These are phyloP conservation scores for Hanseniaspora uvarum DNA, from an alignment of 1,139 yeast species.

Conservation along the genomic window DNA sequence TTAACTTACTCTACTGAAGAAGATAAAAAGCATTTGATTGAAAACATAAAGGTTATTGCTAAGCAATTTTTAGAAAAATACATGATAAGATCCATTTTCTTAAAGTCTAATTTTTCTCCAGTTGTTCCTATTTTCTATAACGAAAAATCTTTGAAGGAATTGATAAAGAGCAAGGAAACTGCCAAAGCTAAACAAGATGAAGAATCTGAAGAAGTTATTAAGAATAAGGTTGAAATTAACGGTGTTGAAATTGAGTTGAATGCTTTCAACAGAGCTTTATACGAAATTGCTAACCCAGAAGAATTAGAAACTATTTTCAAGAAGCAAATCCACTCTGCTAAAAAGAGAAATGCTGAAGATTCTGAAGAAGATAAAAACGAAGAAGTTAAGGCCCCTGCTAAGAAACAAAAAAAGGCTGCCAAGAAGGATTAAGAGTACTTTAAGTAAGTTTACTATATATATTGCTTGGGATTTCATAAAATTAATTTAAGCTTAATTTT, in stretches of 20 bases:
- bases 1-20: conserved; percentile 29
- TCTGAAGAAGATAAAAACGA: conserved; percentile 19
- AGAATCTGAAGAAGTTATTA: conserved; percentile 29
- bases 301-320: conserved; percentile 37
- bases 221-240: conserved; percentile 34
- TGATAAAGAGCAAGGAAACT: conserved; percentile 40
- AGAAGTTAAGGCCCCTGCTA: conserved; percentile 15
- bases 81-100: conserved; percentile 49
- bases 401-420: conserved; percentile 24
- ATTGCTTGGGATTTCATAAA: neutral
- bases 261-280: conserved; percentile 62
- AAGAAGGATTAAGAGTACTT: conserved; percentile 22
- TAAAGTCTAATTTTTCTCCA: conserved; percentile 67
- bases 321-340: conserved; percentile 32
- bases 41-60: conserved; percentile 51
- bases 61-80: conserved; percentile 38
- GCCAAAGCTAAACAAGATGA: conserved; percentile 27
- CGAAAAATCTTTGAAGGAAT: conserved; percentile 34
- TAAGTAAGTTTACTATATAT: neutral
- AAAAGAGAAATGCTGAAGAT: conserved; percentile 26
- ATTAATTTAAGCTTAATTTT: neutral
- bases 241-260: conserved; percentile 40
- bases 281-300: conserved; percentile 67
- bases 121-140: conserved; percentile 72
- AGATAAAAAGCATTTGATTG: conserved; percentile 34